Percentiles rank a stretch among this genome's conserved stretches.
phyloP scores from a whole-genome alignment of 2,329 filamentous ascomycete genomes.

The Dothistroma pini region DNA sequence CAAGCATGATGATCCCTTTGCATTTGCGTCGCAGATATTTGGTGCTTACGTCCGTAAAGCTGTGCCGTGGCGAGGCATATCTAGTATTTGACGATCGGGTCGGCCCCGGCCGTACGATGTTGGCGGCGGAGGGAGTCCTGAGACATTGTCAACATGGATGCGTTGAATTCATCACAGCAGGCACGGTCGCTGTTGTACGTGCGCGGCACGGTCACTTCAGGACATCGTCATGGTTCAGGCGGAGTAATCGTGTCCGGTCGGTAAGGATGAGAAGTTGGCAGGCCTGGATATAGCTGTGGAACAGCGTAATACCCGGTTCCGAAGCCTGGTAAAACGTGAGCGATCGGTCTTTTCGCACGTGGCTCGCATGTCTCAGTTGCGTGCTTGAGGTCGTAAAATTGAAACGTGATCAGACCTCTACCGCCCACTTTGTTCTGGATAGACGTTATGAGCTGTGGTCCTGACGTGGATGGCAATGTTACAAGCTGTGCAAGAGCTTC shows the following conservation, averaged over 20 bases:
- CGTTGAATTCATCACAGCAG: neutral
- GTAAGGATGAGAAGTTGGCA: neutral
- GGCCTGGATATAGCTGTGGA: neutral
- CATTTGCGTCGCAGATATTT: neutral
- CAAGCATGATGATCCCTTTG: neutral
- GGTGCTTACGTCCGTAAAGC: neutral
- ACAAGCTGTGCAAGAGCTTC: neutral
- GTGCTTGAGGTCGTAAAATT: neutral
- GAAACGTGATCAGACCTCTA: neutral
- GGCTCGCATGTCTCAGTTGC: neutral
- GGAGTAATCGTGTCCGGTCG: neutral
- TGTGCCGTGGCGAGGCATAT: neutral
- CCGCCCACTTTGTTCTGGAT: neutral
- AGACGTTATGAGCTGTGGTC: neutral
- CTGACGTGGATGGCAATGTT: neutral
- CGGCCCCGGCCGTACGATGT: neutral
- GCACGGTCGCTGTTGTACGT: neutral
- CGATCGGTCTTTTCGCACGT: conserved; percentile 4
- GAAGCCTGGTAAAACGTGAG: conserved; percentile 3
- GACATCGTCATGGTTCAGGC: neutral
- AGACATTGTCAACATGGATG: neutral
- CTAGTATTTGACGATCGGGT: neutral
- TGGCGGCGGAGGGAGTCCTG: neutral
- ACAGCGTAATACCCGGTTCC: neutral
- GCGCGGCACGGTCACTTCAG: neutral